These are phyloP conservation scores for Gossypium schwendimanii DNA, from an alignment of 441 rosid species.

Conservation along the genomic window DNA sequence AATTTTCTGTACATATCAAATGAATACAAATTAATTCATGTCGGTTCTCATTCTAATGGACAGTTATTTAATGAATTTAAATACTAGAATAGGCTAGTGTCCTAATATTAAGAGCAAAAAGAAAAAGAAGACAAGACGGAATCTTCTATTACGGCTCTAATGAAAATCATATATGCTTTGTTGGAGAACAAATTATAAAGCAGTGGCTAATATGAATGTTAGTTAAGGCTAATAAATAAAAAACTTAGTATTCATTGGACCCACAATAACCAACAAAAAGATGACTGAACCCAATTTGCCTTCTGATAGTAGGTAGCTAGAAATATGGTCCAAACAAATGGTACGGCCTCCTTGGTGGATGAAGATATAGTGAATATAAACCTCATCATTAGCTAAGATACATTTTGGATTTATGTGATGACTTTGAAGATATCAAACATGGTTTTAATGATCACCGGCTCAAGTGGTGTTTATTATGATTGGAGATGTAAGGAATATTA, in stretches of 20 bases:
- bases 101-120: not conserved
- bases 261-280: constrained; percentile 17
- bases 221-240: constrained; percentile 5
- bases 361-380: not conserved
- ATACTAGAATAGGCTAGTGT: not conserved
- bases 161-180: constrained; percentile 5
- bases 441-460: not conserved
- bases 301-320: constrained; percentile 13
- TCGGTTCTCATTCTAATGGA: not conserved
- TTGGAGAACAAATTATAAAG: not conserved
- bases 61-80: not conserved
- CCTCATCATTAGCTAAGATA: constrained; percentile 6
- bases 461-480: not conserved
- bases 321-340: constrained; percentile 22
- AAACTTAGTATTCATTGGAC: constrained; percentile 19
- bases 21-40: no score
- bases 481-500: not conserved
- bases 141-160: not conserved
- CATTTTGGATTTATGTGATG: not conserved
- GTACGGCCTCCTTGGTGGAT: constrained; percentile 10
- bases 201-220: not conserved
- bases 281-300: constrained; percentile 11
- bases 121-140: not conserved
- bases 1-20: no score
- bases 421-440: not conserved